These are phyloP conservation scores for Cyberlindnera lachancei DNA, from an alignment of 805 yeast species.

Conservation along the genomic window DNA sequence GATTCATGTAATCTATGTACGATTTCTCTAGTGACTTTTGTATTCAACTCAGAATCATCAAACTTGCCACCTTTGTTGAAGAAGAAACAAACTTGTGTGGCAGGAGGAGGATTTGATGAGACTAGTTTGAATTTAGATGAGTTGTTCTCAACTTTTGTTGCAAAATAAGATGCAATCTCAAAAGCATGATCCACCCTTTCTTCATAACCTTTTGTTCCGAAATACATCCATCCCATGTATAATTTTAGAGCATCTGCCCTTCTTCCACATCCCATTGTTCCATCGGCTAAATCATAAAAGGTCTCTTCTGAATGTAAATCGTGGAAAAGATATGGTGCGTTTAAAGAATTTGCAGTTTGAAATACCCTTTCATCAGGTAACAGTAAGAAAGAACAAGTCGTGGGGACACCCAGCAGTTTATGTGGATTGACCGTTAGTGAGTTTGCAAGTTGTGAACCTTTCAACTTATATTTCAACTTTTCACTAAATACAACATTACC, in stretches of 20 bases:
- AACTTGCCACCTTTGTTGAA: constrained; percentile 40
- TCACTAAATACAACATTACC: constrained; percentile 70
- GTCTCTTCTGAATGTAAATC: constrained; percentile 40
- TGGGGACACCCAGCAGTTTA: constrained; percentile 84
- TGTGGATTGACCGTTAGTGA: constrained; percentile 81
- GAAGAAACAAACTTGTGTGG: constrained; percentile 80
- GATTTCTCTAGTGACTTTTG: constrained; percentile 52
- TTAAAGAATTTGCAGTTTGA: constrained; percentile 65
- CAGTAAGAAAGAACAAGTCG: constrained; percentile 63
- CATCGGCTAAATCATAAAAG: constrained; percentile 72
- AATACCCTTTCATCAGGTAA: constrained; percentile 61
- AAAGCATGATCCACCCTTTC: constrained; percentile 68
- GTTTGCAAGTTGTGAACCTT: constrained; percentile 61
- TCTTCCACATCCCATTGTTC: constrained; percentile 90
- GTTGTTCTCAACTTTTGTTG: constrained; percentile 29
- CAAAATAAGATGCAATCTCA: constrained; percentile 55
- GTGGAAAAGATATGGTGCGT: constrained; percentile 80
- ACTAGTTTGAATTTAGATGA: constrained; percentile 46
- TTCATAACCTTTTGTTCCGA: constrained; percentile 61
- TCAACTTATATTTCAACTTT: constrained; percentile 35
- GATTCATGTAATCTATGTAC: constrained; percentile 49
- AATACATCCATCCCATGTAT: constrained; percentile 75
- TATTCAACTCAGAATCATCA: constrained; percentile 30
- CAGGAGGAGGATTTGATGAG: constrained; percentile 56
- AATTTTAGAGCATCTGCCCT: constrained; percentile 76